Conservation (phyloP, 2,329 filamentous ascomycete species). For the Zymoseptoria tritici region DNA sequence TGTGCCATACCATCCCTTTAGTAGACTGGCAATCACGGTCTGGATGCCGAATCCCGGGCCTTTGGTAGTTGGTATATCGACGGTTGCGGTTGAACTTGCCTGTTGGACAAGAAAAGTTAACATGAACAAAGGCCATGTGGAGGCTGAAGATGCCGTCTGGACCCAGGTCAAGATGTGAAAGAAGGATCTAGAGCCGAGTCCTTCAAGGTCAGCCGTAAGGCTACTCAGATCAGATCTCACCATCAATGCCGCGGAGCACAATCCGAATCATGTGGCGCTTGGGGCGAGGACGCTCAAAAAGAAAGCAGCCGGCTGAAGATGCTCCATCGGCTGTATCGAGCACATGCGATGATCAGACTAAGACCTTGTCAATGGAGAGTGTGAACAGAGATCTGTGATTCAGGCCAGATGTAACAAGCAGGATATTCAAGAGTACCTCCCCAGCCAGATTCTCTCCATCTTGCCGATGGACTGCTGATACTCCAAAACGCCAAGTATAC, state of each 20-base stretch:
- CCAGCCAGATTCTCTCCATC: neutral
- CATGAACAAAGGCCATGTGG: conserved; percentile 9
- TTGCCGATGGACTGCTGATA: conserved; percentile 2
- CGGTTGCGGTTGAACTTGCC: conserved; percentile 13
- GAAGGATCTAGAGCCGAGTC: neutral
- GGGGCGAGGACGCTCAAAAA: neutral
- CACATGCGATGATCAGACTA: neutral
- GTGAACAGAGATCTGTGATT: neutral
- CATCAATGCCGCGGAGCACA: neutral
- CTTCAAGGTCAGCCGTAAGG: neutral
- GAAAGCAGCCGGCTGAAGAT: neutral
- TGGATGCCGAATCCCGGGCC: neutral
- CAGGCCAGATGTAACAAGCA: neutral
- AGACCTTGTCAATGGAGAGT: neutral
- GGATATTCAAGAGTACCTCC: neutral
- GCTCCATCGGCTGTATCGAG: neutral
- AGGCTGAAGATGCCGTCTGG: neutral
- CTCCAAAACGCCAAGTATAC: conserved; percentile 15
- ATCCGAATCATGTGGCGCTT: neutral
- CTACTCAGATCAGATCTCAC: neutral
- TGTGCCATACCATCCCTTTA: conserved; percentile 1
- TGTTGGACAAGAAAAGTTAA: conserved; percentile 6
- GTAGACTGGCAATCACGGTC: conserved; percentile 1
- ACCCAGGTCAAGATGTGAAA: neutral
- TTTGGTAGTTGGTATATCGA: conserved; percentile 1